These are phyloP conservation scores for Penicillium longicatenatum DNA, from an alignment of 495 filamentous ascomycete species.

Conservation along the genomic window DNA sequence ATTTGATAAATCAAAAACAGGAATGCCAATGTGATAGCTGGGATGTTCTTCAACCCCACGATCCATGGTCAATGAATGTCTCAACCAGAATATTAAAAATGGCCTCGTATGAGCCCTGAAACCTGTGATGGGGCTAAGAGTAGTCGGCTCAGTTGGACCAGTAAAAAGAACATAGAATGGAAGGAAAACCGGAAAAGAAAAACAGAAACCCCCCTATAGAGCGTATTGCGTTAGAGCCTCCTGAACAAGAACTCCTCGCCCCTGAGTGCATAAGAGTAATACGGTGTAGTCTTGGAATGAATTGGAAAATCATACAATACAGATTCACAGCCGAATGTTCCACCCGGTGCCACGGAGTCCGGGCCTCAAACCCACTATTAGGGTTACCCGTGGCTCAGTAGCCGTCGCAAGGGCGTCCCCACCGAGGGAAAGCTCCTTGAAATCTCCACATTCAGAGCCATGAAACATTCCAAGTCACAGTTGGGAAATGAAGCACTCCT, in stretches of 20 bases:
- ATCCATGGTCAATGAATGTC: neutral
- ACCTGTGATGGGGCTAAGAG: slow-evolving; percentile 4
- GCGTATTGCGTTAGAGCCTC: slow-evolving; percentile 2
- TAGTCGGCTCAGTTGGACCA: neutral
- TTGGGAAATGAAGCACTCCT: slow-evolving; percentile 21
- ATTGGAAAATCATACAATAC: neutral
- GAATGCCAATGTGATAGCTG: neutral
- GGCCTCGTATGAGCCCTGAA: slow-evolving; percentile 21
- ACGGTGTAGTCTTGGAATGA: neutral
- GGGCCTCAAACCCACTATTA: slow-evolving; percentile 6
- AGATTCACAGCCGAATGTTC: neutral
- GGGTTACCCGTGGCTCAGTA: slow-evolving; percentile 16
- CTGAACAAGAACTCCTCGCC: neutral
- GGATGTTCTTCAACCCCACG: neutral
- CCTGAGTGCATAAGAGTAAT: neutral
- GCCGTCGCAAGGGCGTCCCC: neutral
- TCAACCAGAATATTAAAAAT: neutral
- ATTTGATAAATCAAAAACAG: neutral
- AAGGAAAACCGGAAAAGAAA: neutral
- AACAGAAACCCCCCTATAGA: neutral
- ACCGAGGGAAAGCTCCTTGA: slow-evolving; percentile 19
- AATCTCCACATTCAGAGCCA: slow-evolving; percentile 22
- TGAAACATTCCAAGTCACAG: slow-evolving; percentile 23
- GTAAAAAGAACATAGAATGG: too few species aligned
- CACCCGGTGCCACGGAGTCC: slow-evolving; percentile 9